Evolutionary conservation across 2,329 filamentous ascomycete genomes (phyloP).

Genomic region (Cercospora zeae-maydis): DNA sequence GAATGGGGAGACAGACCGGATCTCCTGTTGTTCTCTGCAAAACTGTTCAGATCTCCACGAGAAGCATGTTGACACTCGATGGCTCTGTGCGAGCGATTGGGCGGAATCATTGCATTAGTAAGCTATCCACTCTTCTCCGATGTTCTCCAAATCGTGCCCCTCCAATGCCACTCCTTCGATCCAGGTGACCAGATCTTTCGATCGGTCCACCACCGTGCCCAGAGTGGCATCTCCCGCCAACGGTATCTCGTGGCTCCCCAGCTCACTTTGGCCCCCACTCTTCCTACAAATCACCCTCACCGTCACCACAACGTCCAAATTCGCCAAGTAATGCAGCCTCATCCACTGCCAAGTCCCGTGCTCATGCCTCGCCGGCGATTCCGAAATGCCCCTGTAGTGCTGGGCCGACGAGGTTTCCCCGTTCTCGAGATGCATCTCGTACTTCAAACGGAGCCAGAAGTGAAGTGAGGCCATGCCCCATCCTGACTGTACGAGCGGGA

Average conservation of each 20-base stretch:
- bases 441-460: background rate
- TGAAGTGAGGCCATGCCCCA: background rate
- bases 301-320: background rate
- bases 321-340: background rate
- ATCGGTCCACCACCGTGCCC: background rate
- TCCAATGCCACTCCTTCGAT: background rate
- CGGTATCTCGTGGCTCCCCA: background rate
- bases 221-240: background rate
- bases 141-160: slow-evolving; percentile 1
- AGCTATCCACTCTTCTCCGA: background rate
- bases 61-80: no score
- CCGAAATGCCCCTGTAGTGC: background rate
- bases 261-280: background rate
- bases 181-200: background rate
- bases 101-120: background rate
- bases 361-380: background rate
- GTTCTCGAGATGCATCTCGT: background rate
- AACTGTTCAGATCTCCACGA: no score
- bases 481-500: background rate
- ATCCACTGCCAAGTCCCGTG: background rate
- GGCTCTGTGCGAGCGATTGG: no score
- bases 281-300: background rate
- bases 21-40: no score
- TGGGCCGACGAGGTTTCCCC: background rate
- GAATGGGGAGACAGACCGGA: no score